Percentiles rank a stretch among this genome's conserved stretches.
phyloP scores from a whole-genome alignment of 257 asterid species.

The Scutellaria barbata region DNA sequence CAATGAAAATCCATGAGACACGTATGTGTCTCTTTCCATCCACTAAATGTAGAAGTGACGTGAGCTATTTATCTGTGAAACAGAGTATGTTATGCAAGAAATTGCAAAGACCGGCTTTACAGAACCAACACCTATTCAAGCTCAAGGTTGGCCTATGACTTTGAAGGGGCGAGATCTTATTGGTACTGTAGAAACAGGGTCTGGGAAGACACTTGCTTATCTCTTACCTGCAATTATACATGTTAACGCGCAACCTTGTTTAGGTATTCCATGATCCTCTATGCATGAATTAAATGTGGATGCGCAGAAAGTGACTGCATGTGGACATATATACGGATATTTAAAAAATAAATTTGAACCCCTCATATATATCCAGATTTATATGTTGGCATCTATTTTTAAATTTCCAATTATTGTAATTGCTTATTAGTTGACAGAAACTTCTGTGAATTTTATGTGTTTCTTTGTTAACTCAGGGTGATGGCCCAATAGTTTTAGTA shows the following conservation, averaged over 20 bases:
- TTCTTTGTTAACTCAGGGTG: conserved; percentile 81
- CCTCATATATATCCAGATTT: neutral
- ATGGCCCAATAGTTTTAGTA: conserved; percentile 98
- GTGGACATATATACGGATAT: neutral
- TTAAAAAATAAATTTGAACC: too few species aligned
- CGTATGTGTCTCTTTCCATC: too few species aligned
- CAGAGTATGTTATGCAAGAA: conserved; percentile 97
- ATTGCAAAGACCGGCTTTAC: conserved; percentile 90
- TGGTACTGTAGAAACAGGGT: conserved; percentile 99
- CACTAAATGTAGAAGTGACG: neutral
- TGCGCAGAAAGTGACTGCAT: conserved; percentile 5
- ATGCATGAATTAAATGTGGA: conserved; percentile 8
- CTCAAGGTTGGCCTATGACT: conserved; percentile 99
- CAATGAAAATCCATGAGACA: too few species aligned
- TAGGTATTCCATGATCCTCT: conserved; percentile 64
- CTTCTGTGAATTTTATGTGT: conserved; percentile 42
- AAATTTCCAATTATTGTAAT: conserved; percentile 11
- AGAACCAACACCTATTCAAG: conserved; percentile 96
- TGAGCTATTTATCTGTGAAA: conserved; percentile 17
- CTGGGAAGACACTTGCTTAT: conserved; percentile 96
- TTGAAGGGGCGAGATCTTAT: conserved; percentile 96
- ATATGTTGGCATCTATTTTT: neutral
- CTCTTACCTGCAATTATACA: conserved; percentile 93
- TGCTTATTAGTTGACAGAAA: conserved; percentile 37
- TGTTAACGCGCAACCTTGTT: conserved; percentile 94